Evolutionary conservation across 768 basidiomycete species (phyloP), one percentile per base, ranked within the genome.

Genomic region (Panus rudis): DNA sequence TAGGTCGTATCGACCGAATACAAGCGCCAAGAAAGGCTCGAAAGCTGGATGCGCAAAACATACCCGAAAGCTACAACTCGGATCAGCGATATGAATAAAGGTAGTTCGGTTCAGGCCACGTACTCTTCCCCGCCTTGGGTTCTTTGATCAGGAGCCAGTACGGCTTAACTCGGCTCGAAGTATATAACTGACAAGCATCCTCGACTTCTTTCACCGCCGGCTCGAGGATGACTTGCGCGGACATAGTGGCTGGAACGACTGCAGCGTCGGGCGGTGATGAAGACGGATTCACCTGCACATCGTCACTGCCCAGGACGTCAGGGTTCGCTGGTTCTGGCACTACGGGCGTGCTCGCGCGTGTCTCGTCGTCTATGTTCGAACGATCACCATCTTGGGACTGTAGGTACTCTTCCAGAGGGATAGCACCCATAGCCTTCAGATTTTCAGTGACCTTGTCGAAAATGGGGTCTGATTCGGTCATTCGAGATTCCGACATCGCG

Each of bases 81-180:
- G 25, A 17, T 13, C 16, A 17, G 21, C 10, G 12, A 41, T 6
- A 39, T 45, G 12, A 39, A 14, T 3, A 6, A 20, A 27, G 10
- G n/a, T n/a, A n/a, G n/a, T n/a, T n/a, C n/a, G n/a, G n/a, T n/a
- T n/a, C n/a, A 41, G 35, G 41, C 20, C 8, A 63, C 71, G 37
- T 34, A 78, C 77, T 67, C 37, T 67, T 62, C 22, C 62, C 62
- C 21, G 61, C 55, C 50, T 71, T 76, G 6, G 67, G 47, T 30
- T 76, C 78, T 16, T 63, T 59, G 41, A 76, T 73, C 17, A 64
- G 53, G 11, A 75, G 61, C 79, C 79, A 84, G 20, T 67, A 63
- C 0, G 79, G 76, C 38, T 60, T 62, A 19, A 81, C 67, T n/a
- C 54, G 61, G 2, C 66, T 72, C 0, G 68, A 69, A 24, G 77